Evolutionary conservation across 345 rosid genomes (phyloP).

Genomic region (Populus deltoides): DNA sequence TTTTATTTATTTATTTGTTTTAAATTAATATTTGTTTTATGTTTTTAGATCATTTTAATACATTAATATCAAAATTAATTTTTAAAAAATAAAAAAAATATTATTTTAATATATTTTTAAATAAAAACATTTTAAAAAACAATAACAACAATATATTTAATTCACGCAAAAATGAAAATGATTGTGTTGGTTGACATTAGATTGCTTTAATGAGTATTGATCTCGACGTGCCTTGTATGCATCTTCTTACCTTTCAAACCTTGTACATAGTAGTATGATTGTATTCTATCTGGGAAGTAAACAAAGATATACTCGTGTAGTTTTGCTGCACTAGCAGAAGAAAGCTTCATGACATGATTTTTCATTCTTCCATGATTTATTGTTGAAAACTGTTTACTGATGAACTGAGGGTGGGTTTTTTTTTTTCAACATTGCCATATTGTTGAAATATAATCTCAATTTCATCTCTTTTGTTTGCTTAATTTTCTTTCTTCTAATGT

Average conservation of each 20-base stretch:
- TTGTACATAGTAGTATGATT: background rate
- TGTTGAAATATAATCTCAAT: too few species aligned
- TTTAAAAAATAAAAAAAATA: too few species aligned
- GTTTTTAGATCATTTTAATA: too few species aligned
- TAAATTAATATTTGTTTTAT: too few species aligned
- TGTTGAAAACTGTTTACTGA: background rate
- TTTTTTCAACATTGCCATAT: background rate
- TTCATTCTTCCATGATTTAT: conserved; percentile 4
- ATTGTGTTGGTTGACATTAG: conserved; percentile 20
- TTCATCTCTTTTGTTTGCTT: too few species aligned
- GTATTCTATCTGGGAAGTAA: conserved; percentile 19
- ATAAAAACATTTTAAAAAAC: too few species aligned
- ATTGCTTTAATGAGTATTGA: conserved; percentile 14
- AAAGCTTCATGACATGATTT: background rate
- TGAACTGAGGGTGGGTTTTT: background rate
- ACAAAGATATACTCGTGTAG: background rate
- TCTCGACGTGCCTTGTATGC: conserved; percentile 26
- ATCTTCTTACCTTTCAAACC: background rate
- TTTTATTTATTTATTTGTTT: too few species aligned
- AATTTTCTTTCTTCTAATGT: too few species aligned
- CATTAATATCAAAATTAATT: too few species aligned
- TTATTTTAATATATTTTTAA: too few species aligned
- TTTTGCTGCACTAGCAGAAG: background rate
- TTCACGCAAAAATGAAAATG: background rate
- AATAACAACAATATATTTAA: too few species aligned